Evolutionary conservation across 495 filamentous ascomycete species (phyloP), one percentile per base, ranked within the genome.

Genomic region (Arthonia radiata): DNA sequence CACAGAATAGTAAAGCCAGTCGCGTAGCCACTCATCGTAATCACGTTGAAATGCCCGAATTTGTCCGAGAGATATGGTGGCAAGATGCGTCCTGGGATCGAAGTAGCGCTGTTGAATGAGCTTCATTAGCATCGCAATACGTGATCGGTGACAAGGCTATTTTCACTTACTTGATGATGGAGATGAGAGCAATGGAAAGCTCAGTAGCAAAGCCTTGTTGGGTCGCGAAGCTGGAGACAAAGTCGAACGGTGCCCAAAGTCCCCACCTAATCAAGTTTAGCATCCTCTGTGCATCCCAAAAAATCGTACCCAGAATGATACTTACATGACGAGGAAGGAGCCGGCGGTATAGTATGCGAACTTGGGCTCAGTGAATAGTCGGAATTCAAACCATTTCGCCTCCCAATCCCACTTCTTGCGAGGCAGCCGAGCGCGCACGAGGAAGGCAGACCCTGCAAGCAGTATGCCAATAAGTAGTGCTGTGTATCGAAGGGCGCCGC

Each of bases 401-500:
- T 40, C 30, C 3, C 27, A 15, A 17, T 46, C 30, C 44, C 46
- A 47, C 13, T 38, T 26, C 28, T 41, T 45, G 2, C 31, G 26
- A n/a, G 44, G 44, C 8, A 49, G 27, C 17, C 44, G 35, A 4
- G 28, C 23, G 18, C 26, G 34, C 15, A 49, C 23, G 14, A 47
- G 14, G 7, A 39, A 19, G 30, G 37, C 41, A 1, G 40, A 27
- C 4, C 26, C 14, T 2, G 26, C 29, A 7, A 47, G 35, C 8
- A 46, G 29, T 12, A 49, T 28, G 1, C 38, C 49, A 16, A 50
- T 30, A 9, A 52, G 39, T 9, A 50, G 27, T 2, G 45, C 49
- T 7, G 42, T 37, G 29, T 45, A 45, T 22, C 19, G 19, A 11
- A 22, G 7, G 19, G 19, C 19, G 19, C 7, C 19, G 19, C 11